Evolutionary conservation across 768 basidiomycete genomes (phyloP).

Genomic region (Rhizopogon salebrosus): DNA sequence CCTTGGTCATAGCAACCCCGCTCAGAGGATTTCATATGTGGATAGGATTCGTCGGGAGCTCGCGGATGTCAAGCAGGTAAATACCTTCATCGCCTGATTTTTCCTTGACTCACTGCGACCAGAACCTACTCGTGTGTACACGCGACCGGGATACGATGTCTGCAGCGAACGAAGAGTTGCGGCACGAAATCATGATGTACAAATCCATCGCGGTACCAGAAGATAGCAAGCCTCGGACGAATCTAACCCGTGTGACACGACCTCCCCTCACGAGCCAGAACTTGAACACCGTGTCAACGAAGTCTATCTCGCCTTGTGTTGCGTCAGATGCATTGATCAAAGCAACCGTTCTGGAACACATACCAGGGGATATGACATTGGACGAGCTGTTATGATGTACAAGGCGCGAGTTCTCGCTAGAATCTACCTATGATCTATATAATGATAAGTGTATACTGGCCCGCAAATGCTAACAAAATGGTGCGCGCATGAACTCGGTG

Average conservation of each 20-base stretch:
- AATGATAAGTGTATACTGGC: no score
- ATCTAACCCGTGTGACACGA: slow-evolving; percentile 41
- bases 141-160: slow-evolving; percentile 45
- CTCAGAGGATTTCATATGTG: slow-evolving; percentile 83
- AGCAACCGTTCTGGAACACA: slow-evolving; percentile 24
- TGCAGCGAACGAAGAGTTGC: slow-evolving; percentile 41
- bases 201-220: slow-evolving; percentile 48
- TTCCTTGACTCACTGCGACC: slow-evolving; percentile 3
- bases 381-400: slow-evolving; percentile 36
- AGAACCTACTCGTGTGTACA: slow-evolving; percentile 46
- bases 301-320: slow-evolving; percentile 1
- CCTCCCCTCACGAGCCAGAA: slow-evolving; percentile 42
- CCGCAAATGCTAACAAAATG: no score
- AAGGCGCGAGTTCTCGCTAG: background rate
- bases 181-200: slow-evolving; percentile 54
- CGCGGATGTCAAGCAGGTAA: slow-evolving; percentile 74
- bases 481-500: no score
- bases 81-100: slow-evolving; percentile 17
- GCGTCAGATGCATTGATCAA: slow-evolving; percentile 1
- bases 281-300: slow-evolving; percentile 21
- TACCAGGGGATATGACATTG: slow-evolving; percentile 46
- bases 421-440: slow-evolving; percentile 12
- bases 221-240: slow-evolving; percentile 49
- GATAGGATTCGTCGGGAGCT: slow-evolving; percentile 79
- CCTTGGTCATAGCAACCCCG: slow-evolving; percentile 77